phyloP scores from a whole-genome alignment of 768 basidiomycete species.

The Suillus decipiens region DNA sequence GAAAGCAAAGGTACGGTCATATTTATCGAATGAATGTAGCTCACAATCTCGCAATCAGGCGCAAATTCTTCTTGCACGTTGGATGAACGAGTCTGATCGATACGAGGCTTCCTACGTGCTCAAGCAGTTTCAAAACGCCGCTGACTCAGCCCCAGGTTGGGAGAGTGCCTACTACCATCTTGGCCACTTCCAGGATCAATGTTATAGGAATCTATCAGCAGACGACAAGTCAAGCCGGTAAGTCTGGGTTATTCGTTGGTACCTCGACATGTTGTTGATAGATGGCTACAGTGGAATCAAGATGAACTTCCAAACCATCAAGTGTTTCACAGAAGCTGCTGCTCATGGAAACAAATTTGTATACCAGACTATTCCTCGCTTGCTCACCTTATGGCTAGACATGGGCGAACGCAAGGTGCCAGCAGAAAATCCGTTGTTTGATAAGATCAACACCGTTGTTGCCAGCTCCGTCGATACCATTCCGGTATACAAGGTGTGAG shows the following conservation, averaged over 20 bases:
- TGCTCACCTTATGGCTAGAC: constrained; percentile 95
- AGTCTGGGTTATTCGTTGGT: constrained; percentile 2
- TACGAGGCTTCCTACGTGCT: constrained; percentile 68
- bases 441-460: constrained; percentile 59
- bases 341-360: constrained; percentile 89
- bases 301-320: constrained; percentile 68
- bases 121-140: constrained; percentile 54
- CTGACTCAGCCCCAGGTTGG: constrained; percentile 55
- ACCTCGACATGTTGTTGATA: background rate
- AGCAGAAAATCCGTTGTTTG: constrained; percentile 42
- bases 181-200: constrained; percentile 87
- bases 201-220: constrained; percentile 54
- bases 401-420: constrained; percentile 57
- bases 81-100: constrained; percentile 90
- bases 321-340: constrained; percentile 70
- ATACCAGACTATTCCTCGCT: constrained; percentile 91
- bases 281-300: constrained; percentile 48
- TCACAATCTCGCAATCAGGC: constrained; percentile 46
- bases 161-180: constrained; percentile 87
- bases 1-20: constrained; percentile 66
- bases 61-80: constrained; percentile 79
- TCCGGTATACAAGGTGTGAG: constrained; percentile 76
- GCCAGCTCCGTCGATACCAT: constrained; percentile 56
- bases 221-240: constrained; percentile 57
- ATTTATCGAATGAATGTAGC: constrained; percentile 3